phyloP scores from a whole-genome alignment of 495 filamentous ascomycete species.

The Aspergillus sclerotioniger region DNA sequence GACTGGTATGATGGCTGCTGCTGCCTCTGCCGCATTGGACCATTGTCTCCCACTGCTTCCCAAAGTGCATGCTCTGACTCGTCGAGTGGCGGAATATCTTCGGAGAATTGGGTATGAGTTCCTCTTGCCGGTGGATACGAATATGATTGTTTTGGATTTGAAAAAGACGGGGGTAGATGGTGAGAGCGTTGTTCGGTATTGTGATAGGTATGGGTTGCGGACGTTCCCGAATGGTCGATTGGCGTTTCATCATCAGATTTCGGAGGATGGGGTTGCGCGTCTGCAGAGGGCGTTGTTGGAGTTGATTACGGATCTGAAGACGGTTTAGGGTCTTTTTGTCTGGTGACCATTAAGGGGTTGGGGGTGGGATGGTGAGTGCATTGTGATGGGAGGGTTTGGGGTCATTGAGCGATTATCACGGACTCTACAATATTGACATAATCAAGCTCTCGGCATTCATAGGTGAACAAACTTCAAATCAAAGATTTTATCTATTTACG shows the following conservation, averaged over 20 bases:
- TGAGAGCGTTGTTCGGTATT: conserved; percentile 48
- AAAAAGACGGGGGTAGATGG: conserved; percentile 41
- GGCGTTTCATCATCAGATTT: conserved; percentile 24
- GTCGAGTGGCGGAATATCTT: conserved; percentile 11
- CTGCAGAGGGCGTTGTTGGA: conserved; percentile 10
- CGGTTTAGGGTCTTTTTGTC: not conserved
- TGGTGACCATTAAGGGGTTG: too few species aligned
- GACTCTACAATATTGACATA: too few species aligned
- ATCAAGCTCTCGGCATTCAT: too few species aligned
- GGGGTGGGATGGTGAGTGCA: too few species aligned
- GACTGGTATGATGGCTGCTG: conserved; percentile 31
- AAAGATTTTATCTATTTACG: too few species aligned
- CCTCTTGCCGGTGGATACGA: conserved; percentile 64
- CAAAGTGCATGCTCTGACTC: conserved; percentile 15
- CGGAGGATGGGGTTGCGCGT: conserved; percentile 11
- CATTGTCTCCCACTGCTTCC: conserved; percentile 34
- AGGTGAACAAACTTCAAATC: too few species aligned
- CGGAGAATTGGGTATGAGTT: conserved; percentile 52
- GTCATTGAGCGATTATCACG: too few species aligned
- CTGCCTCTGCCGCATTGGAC: conserved; percentile 27
- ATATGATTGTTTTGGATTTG: conserved; percentile 79
- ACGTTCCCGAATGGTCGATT: conserved; percentile 29
- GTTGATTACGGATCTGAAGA: conserved; percentile 14
- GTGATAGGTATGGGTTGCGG: conserved; percentile 53
- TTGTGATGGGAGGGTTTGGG: too few species aligned